Evolutionary conservation across 805 yeast species (phyloP), one percentile per base, ranked within the genome.

Genomic region (Yarrowia alimentaria): DNA sequence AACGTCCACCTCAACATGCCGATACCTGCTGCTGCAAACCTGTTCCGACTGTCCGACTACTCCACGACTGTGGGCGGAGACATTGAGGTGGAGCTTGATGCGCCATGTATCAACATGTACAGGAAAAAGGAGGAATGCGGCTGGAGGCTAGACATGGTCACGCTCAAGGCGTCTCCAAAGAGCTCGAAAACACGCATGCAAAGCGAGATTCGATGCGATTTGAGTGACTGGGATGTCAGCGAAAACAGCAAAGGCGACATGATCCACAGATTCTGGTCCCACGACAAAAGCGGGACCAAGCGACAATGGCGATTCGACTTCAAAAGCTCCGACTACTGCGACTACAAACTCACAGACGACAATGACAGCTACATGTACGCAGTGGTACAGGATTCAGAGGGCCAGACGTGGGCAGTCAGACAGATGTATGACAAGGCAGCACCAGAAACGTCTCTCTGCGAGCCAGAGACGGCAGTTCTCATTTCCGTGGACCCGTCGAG

Each of bases 91-190:
- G 42, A 35, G 6, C 42, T 35, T 4, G 42, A 35, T 17, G 42
- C 42, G 3, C 42, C 42, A 1, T 35, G 14, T 24, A 35, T 35
- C 42, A 35, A 35, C 42, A 35, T 35, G 42, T 35, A 35, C 20
- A 20, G 20, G 20, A 35, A 35, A 7, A 29, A 20, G 7, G 42
- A 35, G n/a, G 29, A 22, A 3, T 11, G 2, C 10, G 42, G 42
- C 7, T 35, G 42, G 42, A 13, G 42, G 3, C 6, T 35, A 29
- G 29, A 35, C 21, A 35, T 35, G 42, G 16, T 14, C 20, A 12
- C 3, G 21, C 7, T 24, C 11, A 20, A 29, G 11, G 42, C 42
- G 11, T 4, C 21, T 5, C 42, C 42, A 6, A 35, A 35, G 10
- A 12, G 20, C 16, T 22, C 28, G 5, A 35, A 22, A 8, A 35